Evolutionary conservation across 352 stramenopile genomes (phyloP), one percentile per base, ranked within the genome.

Genomic region (Phytophthora boehmeriae): DNA sequence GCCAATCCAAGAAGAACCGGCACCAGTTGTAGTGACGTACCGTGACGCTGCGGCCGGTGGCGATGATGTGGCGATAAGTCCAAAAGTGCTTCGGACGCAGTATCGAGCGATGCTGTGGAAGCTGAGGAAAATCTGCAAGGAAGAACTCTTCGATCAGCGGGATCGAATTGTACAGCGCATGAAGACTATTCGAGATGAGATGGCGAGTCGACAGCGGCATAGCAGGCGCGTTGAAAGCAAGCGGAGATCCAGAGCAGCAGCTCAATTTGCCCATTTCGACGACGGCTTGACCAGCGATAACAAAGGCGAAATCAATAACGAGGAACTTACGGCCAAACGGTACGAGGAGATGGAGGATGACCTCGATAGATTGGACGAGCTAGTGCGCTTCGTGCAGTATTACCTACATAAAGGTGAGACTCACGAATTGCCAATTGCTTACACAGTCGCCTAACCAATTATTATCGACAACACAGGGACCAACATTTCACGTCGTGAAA

Each of bases 331-430:
- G 8, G 23, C 54, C 4, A 50, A 82, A 38, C 56, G 58, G 16
- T 86, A 85, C 20, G 80, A 89, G 54, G 44, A 61, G 2, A 61
- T 90, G 39, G 83, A 88, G 45, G 71, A 68, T 8, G 79, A 92
- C 41, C 39, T 88, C n/a, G 76, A 88, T 20, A 59, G 54, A 3
- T 56, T 92, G 17, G 80, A 92, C 28, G 74, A 89, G 14, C 55
- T 90, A 2, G 56, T 78, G 32, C 62, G 66, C 17, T 73, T 69
- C 16, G 66, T 86, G 19, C 68, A 72, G 10, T 70, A 70, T 5
- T 65, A 75, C 41, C 50, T 83, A 17, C 75, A 68, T 35, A 76
- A 67, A 78, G 77, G 81, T 87, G 9, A 23, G 66, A 20, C n/a
- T 17, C 16, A 5, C 5, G 23, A 17, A 49, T 22, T 17, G 34